Percentiles rank a stretch among this genome's conserved stretches.
Evolutionary conservation across 306 rosid genomes (phyloP).

Genomic region (Sicyos baderoa): DNA sequence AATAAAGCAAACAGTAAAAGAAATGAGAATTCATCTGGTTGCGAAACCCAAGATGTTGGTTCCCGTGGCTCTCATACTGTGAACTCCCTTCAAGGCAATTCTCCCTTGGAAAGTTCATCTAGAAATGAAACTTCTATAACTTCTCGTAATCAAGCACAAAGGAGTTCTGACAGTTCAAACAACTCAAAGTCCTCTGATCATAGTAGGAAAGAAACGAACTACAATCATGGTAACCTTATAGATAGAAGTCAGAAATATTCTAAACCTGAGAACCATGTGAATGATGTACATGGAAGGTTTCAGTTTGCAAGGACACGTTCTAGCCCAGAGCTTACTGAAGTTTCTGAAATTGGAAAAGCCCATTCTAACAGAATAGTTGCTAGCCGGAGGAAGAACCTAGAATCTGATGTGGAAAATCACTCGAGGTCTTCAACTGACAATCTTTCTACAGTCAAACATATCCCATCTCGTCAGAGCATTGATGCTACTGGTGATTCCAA

Average conservation of each 20-base stretch:
- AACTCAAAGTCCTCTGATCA: constrained; percentile 41
- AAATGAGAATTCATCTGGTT: constrained; percentile 36
- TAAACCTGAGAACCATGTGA: constrained; percentile 31
- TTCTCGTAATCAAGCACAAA: constrained; percentile 47
- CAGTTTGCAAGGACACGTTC: constrained; percentile 84
- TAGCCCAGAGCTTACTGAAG: constrained; percentile 93
- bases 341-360: too few relatives aligned
- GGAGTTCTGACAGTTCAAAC: constrained; percentile 43
- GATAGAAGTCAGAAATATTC: constrained; percentile 52
- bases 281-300: constrained; percentile 60
- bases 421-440: constrained; percentile 41
- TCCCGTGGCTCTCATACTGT: constrained; percentile 31
- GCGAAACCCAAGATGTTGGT: constrained; percentile 34
- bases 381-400: constrained; percentile 51
- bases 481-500: constrained; percentile 50
- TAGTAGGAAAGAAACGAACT: constrained; percentile 40
- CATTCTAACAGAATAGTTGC: constrained; percentile 33
- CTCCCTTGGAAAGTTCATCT: constrained; percentile 36
- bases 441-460: constrained; percentile 35
- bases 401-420: constrained; percentile 40
- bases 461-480: constrained; percentile 37
- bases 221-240: constrained; percentile 33
- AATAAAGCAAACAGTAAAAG: constrained; percentile 35
- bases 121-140: constrained; percentile 36
- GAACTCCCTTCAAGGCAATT: constrained; percentile 44